Conservation (phyloP, 192 early-diverging fungal species). For the Lunasporangiospora selenospora region DNA sequence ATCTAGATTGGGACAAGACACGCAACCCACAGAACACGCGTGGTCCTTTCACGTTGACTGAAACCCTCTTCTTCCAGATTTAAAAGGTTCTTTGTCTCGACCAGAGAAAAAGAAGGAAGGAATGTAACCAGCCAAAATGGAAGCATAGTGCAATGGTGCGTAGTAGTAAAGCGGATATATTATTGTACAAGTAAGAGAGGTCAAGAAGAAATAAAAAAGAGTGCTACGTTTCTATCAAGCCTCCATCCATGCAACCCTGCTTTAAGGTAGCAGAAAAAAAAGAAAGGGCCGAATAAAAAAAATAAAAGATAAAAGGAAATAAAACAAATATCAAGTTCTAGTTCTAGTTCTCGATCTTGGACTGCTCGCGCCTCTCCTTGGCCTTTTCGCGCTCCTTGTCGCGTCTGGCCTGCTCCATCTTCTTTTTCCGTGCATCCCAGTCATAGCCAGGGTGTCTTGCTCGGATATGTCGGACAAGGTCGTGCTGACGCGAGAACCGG, state of each 20-base stretch:
- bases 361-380: not conserved
- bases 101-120: not conserved
- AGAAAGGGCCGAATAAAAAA: not conserved
- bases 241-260: too few species aligned
- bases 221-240: too few species aligned
- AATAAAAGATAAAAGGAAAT: not conserved
- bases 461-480: slow-evolving; percentile 14
- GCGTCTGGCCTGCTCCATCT: not conserved
- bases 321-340: not conserved
- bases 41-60: too few species aligned
- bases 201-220: not conserved
- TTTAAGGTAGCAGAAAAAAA: not conserved
- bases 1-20: too few species aligned
- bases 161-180: too few species aligned
- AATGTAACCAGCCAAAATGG: not conserved
- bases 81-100: too few species aligned
- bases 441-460: slow-evolving; percentile 8
- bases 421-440: not conserved
- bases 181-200: not conserved
- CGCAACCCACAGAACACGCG: too few species aligned
- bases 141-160: too few species aligned
- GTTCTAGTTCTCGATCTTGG: not conserved
- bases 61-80: too few species aligned
- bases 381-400: not conserved
- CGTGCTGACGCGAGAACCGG: slow-evolving; percentile 19